phyloP scores from a whole-genome alignment of 192 early-diverging fungal genomes.

The Rhizophagus sp. region DNA sequence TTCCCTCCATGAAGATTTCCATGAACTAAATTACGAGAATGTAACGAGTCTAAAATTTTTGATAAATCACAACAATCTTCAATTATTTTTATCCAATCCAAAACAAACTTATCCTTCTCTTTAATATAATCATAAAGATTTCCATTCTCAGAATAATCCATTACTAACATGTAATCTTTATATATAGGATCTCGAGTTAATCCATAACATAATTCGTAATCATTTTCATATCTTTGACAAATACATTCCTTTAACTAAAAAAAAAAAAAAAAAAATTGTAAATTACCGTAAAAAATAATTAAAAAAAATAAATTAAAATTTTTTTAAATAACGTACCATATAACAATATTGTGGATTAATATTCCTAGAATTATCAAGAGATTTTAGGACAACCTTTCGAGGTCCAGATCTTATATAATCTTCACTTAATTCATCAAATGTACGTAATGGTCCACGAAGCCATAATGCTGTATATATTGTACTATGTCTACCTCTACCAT shows the following conservation, averaged over 20 bases:
- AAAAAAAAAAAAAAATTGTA: no score
- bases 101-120: not conserved
- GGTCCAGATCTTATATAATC: not conserved
- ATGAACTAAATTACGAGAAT: not conserved
- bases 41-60: not conserved
- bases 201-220: not conserved
- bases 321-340: not conserved
- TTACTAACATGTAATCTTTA: conserved; percentile 8
- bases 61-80: not conserved
- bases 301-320: not conserved
- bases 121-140: conserved; percentile 8
- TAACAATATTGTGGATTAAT: not conserved
- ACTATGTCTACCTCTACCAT: not conserved
- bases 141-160: not conserved
- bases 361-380: conserved; percentile 1
- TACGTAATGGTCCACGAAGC: not conserved
- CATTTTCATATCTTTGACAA: not conserved
- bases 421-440: not conserved
- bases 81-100: not conserved
- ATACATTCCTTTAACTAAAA: not conserved
- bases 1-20: conserved; percentile 1
- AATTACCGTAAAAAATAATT: no score
- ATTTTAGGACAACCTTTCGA: not conserved
- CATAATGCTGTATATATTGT: not conserved
- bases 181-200: conserved; percentile 1